Percentiles rank a stretch among this genome's conserved stretches.
Conservation (phyloP, 2,329 filamentous ascomycete genomes). For the Apiospora phragmitis region DNA sequence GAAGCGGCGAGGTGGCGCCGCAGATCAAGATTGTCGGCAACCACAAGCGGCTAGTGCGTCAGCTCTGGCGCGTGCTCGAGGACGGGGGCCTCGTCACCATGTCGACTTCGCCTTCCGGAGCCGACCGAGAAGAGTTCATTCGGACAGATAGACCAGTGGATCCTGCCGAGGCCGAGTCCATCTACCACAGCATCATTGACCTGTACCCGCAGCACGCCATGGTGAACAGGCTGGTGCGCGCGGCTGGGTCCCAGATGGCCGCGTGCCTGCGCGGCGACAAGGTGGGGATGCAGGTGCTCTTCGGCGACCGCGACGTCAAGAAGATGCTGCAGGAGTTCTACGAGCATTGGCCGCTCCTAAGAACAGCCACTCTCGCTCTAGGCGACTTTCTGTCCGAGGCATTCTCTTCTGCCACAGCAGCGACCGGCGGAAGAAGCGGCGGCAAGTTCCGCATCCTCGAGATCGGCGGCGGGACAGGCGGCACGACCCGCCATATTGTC, state of each 20-base stretch:
- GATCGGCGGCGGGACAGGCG: conserved; percentile 44
- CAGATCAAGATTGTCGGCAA: conserved; percentile 19
- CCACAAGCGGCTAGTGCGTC: conserved; percentile 26
- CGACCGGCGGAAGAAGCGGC: conserved; percentile 5
- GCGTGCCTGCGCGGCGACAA: conserved; percentile 23
- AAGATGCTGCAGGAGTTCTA: conserved; percentile 26
- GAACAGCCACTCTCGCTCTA: conserved; percentile 19
- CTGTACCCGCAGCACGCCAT: conserved; percentile 18
- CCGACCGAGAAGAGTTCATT: not conserved
- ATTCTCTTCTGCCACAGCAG: not conserved
- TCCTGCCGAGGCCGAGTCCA: conserved; percentile 12
- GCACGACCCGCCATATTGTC: conserved; percentile 37
- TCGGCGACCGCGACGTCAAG: conserved; percentile 21
- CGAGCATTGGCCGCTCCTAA: conserved; percentile 22
- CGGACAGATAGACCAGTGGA: conserved; percentile 16
- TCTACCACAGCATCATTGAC: conserved; percentile 17
- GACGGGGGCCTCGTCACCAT: conserved; percentile 18
- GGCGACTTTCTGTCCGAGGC: conserved; percentile 15
- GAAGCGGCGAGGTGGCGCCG: conserved; percentile 22
- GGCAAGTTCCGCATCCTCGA: conserved; percentile 39
- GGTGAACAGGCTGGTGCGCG: conserved; percentile 21
- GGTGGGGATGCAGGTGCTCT: conserved; percentile 24
- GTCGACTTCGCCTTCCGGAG: not conserved
- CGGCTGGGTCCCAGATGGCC: conserved; percentile 20
- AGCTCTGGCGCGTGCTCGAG: conserved; percentile 34